Percentiles rank a stretch among this genome's conserved stretches.
Evolutionary conservation across 352 stramenopile genomes (phyloP).

Genomic region (Phytophthora lateralis): DNA sequence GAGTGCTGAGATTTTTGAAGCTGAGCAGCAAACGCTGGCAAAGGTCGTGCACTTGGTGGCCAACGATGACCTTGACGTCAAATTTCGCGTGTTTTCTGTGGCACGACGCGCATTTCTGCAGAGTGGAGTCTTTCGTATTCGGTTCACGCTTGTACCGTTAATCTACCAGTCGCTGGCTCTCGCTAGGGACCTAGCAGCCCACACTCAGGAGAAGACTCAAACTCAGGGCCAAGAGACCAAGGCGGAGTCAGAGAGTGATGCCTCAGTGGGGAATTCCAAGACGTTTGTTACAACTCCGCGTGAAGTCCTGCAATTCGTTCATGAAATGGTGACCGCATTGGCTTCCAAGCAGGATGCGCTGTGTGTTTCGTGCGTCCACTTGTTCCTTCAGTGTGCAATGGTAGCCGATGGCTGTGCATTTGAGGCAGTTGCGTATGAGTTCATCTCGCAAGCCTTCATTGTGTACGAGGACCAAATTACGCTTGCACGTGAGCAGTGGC

Average conservation of each 20-base stretch:
- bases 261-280: neutral
- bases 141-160: conserved; percentile 92
- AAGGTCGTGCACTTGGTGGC: conserved; percentile 94
- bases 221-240: conserved; percentile 21
- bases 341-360: conserved; percentile 79
- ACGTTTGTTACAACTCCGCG: conserved; percentile 64
- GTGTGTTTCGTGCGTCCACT: conserved; percentile 84
- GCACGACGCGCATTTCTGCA: conserved; percentile 80
- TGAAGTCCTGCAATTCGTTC: conserved; percentile 97
- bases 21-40: conserved; percentile 91
- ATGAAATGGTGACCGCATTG: conserved; percentile 96
- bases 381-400: conserved; percentile 95
- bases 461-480: conserved; percentile 97
- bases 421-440: conserved; percentile 96
- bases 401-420: conserved; percentile 86
- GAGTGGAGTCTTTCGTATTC: conserved; percentile 89
- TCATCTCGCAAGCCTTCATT: conserved; percentile 95
- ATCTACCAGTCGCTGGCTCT: conserved; percentile 92
- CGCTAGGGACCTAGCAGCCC: conserved; percentile 45
- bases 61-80: conserved; percentile 70
- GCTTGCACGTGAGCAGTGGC: conserved; percentile 90
- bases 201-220: conserved; percentile 21
- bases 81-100: conserved; percentile 63
- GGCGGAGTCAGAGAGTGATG: conserved; percentile 3
- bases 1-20: conserved; percentile 60